phyloP scores from a whole-genome alignment of 2,329 filamentous ascomycete genomes.

The Calycina herbarum region DNA sequence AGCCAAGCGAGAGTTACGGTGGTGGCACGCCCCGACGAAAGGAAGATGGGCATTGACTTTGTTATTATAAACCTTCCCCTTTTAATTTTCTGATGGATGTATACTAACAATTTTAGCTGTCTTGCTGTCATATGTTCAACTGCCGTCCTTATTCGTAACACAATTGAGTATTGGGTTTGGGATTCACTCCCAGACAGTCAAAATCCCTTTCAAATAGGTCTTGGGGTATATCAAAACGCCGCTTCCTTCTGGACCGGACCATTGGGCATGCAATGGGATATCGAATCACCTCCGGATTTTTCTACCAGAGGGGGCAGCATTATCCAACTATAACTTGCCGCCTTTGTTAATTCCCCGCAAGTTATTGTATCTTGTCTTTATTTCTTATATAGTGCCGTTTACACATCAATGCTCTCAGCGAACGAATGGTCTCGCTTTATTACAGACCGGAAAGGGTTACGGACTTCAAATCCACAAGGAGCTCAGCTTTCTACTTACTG shows the following conservation, averaged over 20 bases:
- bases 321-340: neutral
- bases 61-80: slow-evolving; percentile 11
- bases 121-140: neutral
- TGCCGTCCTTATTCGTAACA: neutral
- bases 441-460: neutral
- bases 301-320: neutral
- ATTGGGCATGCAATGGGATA: neutral
- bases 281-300: neutral
- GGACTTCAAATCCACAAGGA: neutral
- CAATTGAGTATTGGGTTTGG: neutral
- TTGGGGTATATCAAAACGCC: neutral
- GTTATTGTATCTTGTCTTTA: slow-evolving; percentile 4
- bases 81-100: neutral
- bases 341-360: slow-evolving; percentile 5
- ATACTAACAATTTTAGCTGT: neutral
- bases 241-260: neutral
- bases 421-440: slow-evolving; percentile 5
- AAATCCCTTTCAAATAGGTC: neutral
- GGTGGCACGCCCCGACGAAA: slow-evolving; percentile 25
- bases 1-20: slow-evolving; percentile 12
- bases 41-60: slow-evolving; percentile 23
- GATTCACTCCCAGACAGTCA: neutral
- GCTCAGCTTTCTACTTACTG: slow-evolving; percentile 4
- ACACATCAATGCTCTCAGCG: slow-evolving; percentile 1
- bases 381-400: neutral